A percentile compares a stretch with the other conserved stretches of the same genome.
Conservation (phyloP, 2,329 filamentous ascomycete genomes). For the Grosmannia serpens region DNA sequence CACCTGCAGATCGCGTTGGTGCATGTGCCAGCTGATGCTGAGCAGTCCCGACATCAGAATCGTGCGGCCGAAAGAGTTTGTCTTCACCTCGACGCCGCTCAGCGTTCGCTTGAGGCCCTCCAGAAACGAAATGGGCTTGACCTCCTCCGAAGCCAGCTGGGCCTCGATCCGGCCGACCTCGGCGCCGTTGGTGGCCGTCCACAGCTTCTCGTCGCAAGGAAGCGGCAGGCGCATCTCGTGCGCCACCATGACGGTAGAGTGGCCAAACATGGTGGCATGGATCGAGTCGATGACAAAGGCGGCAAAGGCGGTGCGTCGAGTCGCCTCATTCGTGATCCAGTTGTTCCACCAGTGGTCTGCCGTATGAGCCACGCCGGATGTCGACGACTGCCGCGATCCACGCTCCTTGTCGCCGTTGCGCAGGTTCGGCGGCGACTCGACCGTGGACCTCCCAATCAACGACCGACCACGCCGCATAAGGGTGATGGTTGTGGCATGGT, state of each 20-base stretch:
- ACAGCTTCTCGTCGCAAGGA: conserved; percentile 85
- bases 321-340: conserved; percentile 93
- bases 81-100: conserved; percentile 73
- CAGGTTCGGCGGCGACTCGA: conserved; percentile 71
- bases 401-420: conserved; percentile 52
- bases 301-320: conserved; percentile 77
- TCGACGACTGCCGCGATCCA: conserved; percentile 48
- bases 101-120: conserved; percentile 85
- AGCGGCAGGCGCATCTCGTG: conserved; percentile 87
- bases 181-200: conserved; percentile 77
- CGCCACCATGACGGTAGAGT: conserved; percentile 92
- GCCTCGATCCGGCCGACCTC: conserved; percentile 80
- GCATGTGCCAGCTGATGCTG: conserved; percentile 96
- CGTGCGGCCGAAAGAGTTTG: conserved; percentile 85
- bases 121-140: conserved; percentile 77
- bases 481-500: conserved; percentile 90
- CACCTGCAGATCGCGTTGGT: conserved; percentile 87
- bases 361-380: conserved; percentile 52
- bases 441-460: conserved; percentile 71
- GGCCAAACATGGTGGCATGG: conserved; percentile 95
- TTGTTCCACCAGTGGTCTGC: conserved; percentile 89
- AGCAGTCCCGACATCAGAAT: conserved; percentile 89
- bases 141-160: conserved; percentile 65
- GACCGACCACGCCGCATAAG: conserved; percentile 91
- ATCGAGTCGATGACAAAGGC: conserved; percentile 94